A percentile compares a stretch with the other conserved stretches of the same genome.
Evolutionary conservation across 2,329 filamentous ascomycete genomes (phyloP).

Genomic region (Colletotrichum phormii): DNA sequence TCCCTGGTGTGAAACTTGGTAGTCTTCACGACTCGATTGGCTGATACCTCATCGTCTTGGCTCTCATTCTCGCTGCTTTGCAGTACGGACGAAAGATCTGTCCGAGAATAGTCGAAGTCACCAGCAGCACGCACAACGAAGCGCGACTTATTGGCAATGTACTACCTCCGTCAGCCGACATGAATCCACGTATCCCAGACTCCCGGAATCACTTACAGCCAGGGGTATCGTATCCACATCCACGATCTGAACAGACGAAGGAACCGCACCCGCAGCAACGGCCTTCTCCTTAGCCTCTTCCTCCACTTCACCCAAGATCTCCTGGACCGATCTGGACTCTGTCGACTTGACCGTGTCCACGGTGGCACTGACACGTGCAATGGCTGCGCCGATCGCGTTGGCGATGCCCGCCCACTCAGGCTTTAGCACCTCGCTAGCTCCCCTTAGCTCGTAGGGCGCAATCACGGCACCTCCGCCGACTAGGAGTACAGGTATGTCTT

Average conservation of each 20-base stretch:
- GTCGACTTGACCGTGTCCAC: constrained; percentile 63
- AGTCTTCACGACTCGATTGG: neutral
- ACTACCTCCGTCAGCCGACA: constrained; percentile 46
- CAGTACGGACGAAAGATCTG: constrained; percentile 38
- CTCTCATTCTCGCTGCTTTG: neutral
- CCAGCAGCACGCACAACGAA: constrained; percentile 71
- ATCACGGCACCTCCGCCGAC: constrained; percentile 73
- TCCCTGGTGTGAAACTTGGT: constrained; percentile 29
- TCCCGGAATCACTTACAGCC: constrained; percentile 48
- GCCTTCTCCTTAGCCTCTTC: constrained; percentile 56
- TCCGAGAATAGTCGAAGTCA: constrained; percentile 61
- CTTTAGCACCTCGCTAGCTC: constrained; percentile 67
- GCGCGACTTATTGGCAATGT: constrained; percentile 63
- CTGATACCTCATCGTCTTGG: too few species aligned
- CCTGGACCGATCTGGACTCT: constrained; percentile 51
- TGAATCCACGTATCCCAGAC: neutral
- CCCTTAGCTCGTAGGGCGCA: constrained; percentile 63
- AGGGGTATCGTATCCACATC: constrained; percentile 67
- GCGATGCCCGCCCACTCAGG: constrained; percentile 69
- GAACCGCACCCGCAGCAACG: constrained; percentile 57
- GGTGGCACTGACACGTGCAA: constrained; percentile 67
- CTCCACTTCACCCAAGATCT: constrained; percentile 52
- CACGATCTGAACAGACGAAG: constrained; percentile 57
- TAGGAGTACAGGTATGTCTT: constrained; percentile 69
- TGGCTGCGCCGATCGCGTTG: constrained; percentile 74